Evolutionary conservation across 1,284 basidiomycete genomes (phyloP).

Genomic region (Porodaedalea pini): DNA sequence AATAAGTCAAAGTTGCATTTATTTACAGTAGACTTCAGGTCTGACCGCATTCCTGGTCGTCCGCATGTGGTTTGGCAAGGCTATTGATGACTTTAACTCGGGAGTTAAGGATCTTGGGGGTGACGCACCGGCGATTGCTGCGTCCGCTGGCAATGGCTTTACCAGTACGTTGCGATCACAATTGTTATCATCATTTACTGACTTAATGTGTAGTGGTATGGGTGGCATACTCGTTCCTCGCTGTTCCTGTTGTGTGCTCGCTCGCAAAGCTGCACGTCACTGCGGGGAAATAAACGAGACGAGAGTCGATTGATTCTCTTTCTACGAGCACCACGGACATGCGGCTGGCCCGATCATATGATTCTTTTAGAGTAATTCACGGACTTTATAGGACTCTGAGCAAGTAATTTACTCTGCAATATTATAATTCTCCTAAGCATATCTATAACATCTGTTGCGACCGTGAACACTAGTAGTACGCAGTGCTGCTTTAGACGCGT

Average conservation of each 20-base stretch:
- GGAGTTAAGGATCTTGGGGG: constrained; percentile 50
- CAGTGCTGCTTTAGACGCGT: too few relatives aligned
- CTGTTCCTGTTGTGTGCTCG: constrained; percentile 64
- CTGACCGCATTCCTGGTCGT: constrained; percentile 66
- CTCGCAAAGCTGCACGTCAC: constrained; percentile 65
- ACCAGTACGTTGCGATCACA: constrained; percentile 50
- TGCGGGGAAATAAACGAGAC: constrained; percentile 11
- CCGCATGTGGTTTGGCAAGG: constrained; percentile 79
- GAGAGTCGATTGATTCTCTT: not conserved
- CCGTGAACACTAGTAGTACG: too few relatives aligned
- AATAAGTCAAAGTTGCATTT: not conserved
- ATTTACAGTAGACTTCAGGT: constrained; percentile 33
- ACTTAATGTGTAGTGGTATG: constrained; percentile 57
- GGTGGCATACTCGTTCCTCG: constrained; percentile 72
- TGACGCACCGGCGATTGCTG: constrained; percentile 56
- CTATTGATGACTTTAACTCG: constrained; percentile 70
- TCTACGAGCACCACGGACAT: not conserved
- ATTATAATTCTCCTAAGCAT: too few relatives aligned
- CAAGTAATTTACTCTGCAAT: too few relatives aligned
- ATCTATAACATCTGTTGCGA: too few relatives aligned
- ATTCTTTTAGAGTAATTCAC: too few relatives aligned
- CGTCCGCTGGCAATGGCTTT: constrained; percentile 67
- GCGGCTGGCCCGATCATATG: too few relatives aligned
- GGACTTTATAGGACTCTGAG: too few relatives aligned
- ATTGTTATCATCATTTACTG: constrained; percentile 4